phyloP scores from a whole-genome alignment of 169 alveolate species.

The Plasmodium berghei region DNA sequence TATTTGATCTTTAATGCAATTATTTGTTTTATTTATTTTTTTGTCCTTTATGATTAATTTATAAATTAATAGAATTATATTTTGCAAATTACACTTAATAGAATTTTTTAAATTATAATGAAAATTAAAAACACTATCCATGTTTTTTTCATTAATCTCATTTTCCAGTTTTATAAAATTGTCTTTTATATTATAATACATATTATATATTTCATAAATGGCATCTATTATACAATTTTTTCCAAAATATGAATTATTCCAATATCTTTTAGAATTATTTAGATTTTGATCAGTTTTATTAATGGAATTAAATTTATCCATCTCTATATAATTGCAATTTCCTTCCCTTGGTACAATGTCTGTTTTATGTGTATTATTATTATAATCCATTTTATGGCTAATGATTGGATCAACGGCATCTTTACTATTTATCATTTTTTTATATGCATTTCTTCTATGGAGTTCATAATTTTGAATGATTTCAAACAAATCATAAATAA shows the following conservation, averaged over 20 bases:
- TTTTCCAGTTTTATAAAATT: conserved; percentile 17
- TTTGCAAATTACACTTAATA: conserved; percentile 10
- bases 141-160: conserved; percentile 22
- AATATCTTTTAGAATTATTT: background rate
- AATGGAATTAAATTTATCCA: background rate
- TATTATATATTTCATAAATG: conserved; percentile 15
- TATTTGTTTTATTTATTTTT: background rate
- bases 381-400: background rate
- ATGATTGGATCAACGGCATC: background rate
- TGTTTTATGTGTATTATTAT: background rate
- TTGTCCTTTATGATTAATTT: conserved; percentile 39
- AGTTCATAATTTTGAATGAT: conserved; percentile 12
- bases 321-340: background rate
- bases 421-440: background rate
- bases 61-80: conserved; percentile 16
- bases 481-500: too few relatives aligned
- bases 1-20: conserved; percentile 7
- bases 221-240: background rate
- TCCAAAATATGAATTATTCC: background rate
- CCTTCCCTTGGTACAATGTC: background rate
- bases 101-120: conserved; percentile 18
- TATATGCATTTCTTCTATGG: background rate
- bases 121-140: conserved; percentile 20
- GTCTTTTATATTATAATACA: conserved; percentile 30
- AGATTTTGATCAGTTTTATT: background rate